These are phyloP conservation scores for Diplotaxis tenuifolia DNA, from an alignment of 345 rosid genomes.

Conservation along the genomic window DNA sequence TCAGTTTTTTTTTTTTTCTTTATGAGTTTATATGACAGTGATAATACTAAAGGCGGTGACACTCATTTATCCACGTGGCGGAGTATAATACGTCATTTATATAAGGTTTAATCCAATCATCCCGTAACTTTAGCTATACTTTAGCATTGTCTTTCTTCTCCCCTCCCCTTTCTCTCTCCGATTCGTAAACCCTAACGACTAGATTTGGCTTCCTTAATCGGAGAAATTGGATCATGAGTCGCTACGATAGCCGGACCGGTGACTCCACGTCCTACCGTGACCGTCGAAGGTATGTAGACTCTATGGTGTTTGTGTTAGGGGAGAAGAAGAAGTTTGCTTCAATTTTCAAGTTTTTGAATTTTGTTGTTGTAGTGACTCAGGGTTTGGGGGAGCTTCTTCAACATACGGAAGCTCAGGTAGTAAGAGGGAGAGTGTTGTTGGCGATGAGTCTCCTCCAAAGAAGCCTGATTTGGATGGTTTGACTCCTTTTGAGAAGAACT, in stretches of 20 bases:
- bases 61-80: slow-evolving; percentile 21
- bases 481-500: slow-evolving; percentile 91
- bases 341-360: slow-evolving; percentile 23
- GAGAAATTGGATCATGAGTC: slow-evolving; percentile 66
- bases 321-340: slow-evolving; percentile 18
- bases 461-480: slow-evolving; percentile 91
- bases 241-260: slow-evolving; percentile 88
- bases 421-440: slow-evolving; percentile 50
- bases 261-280: slow-evolving; percentile 93
- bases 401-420: slow-evolving; percentile 55
- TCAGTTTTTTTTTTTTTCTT: background rate
- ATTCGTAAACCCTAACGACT: background rate
- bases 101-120: background rate
- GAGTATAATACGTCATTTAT: background rate
- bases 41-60: slow-evolving; percentile 20
- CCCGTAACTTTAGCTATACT: background rate
- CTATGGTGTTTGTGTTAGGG: too few species aligned
- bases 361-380: slow-evolving; percentile 66
- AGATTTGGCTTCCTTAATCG: background rate
- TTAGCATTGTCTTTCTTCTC: too few species aligned
- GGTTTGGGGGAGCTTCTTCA: slow-evolving; percentile 86
- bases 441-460: slow-evolving; percentile 55
- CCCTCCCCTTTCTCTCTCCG: too few species aligned
- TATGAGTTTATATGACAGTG: background rate
- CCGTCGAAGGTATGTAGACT: slow-evolving; percentile 94